These are phyloP conservation scores for Candida sanyiensis DNA, from an alignment of 805 yeast genomes.

Conservation along the genomic window DNA sequence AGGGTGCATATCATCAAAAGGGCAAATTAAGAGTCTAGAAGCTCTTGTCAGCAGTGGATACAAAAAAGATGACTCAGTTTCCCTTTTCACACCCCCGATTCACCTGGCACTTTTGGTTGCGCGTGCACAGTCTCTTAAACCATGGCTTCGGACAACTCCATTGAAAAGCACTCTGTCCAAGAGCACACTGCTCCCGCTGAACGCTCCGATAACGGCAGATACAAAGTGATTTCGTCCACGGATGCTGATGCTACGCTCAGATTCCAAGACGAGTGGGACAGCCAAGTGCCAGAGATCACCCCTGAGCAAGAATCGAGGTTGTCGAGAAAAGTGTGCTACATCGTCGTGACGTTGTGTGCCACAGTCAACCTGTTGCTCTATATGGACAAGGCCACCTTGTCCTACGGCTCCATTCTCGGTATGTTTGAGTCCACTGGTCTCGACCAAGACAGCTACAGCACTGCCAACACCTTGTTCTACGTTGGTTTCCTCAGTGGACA, in stretches of 20 bases:
- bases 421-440: conserved; percentile 42
- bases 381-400: conserved; percentile 47
- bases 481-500: conserved; percentile 47
- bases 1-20: too few relatives aligned
- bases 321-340: conserved; percentile 33
- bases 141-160: too few relatives aligned
- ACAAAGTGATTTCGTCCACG: conserved; percentile 26
- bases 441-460: conserved; percentile 38
- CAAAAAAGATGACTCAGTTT: too few relatives aligned
- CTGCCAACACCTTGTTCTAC: conserved; percentile 47
- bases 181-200: too few relatives aligned
- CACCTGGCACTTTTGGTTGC: too few relatives aligned
- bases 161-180: too few relatives aligned
- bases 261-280: conserved; percentile 33
- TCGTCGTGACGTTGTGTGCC: conserved; percentile 33
- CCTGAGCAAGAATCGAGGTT: conserved; percentile 37
- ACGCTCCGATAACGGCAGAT: conserved; percentile 33
- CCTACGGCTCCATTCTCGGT: conserved; percentile 44
- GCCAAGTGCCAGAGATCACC: conserved; percentile 33
- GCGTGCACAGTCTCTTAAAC: too few relatives aligned
- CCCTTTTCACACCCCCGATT: too few relatives aligned
- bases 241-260: conserved; percentile 37
- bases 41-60: too few relatives aligned
- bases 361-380: conserved; percentile 38
- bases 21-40: too few relatives aligned